These are phyloP conservation scores for Fusarium sp. DNA, from an alignment of 2,329 filamentous ascomycete genomes.

Conservation along the genomic window DNA sequence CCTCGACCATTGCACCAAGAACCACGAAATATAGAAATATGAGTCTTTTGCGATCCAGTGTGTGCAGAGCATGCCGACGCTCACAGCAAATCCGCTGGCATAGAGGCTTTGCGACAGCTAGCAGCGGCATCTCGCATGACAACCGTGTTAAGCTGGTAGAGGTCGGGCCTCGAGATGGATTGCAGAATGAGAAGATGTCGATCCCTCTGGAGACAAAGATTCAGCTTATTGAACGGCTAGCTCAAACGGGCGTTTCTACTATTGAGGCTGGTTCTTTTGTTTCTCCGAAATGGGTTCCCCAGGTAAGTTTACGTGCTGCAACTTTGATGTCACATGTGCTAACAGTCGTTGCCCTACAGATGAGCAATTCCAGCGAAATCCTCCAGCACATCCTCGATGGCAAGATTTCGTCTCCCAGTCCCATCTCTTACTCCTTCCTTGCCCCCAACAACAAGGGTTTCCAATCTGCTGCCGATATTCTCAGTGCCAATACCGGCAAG, in stretches of 20 bases:
- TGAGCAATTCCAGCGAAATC: slow-evolving; percentile 83
- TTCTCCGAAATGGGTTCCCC: slow-evolving; percentile 85
- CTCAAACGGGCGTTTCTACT: slow-evolving; percentile 74
- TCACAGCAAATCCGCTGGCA: slow-evolving; percentile 49
- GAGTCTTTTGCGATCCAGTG: slow-evolving; percentile 53
- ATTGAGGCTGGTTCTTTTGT: slow-evolving; percentile 90
- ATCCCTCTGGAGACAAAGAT: slow-evolving; percentile 81
- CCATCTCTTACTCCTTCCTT: slow-evolving; percentile 83
- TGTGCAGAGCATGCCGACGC: slow-evolving; percentile 56
- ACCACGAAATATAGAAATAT: slow-evolving; percentile 43
- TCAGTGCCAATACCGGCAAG: slow-evolving; percentile 63
- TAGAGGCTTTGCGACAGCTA: slow-evolving; percentile 58
- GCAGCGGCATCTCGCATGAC: slow-evolving; percentile 50
- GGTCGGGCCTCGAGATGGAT: slow-evolving; percentile 86
- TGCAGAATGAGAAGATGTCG: slow-evolving; percentile 83
- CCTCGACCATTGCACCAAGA: background rate
- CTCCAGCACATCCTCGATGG: slow-evolving; percentile 74
- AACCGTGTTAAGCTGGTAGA: slow-evolving; percentile 76
- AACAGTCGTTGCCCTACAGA: slow-evolving; percentile 60
- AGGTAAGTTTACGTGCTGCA: slow-evolving; percentile 61
- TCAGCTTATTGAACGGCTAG: slow-evolving; percentile 77
- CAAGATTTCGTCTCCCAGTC: slow-evolving; percentile 64
- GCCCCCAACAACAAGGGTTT: slow-evolving; percentile 82
- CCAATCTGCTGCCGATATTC: slow-evolving; percentile 68
- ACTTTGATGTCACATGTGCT: slow-evolving; percentile 14